Evolutionary conservation across 768 basidiomycete species (phyloP).

Genomic region (Gloeopeniophorella convolvens): DNA sequence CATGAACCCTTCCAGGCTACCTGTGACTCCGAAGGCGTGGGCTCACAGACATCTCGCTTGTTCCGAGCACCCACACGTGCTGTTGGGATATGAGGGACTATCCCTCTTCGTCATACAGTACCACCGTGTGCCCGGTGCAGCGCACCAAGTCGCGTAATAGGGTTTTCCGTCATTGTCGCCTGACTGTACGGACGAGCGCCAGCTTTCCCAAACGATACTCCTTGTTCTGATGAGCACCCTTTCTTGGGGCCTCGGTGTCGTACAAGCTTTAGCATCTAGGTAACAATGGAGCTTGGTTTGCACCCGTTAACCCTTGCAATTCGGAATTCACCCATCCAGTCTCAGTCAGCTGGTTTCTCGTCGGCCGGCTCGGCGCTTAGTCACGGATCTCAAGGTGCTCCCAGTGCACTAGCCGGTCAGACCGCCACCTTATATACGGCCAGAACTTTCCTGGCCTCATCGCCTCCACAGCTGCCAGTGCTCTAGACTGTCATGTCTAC

Average conservation of each 20-base stretch:
- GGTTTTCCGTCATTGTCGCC: too few species aligned
- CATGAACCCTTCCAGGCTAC: slow-evolving; percentile 3
- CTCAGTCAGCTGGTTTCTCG: slow-evolving; percentile 2
- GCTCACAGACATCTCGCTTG: not conserved
- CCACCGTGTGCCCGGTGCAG: not conserved
- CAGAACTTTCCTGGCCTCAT: too few species aligned
- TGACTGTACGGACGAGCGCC: too few species aligned
- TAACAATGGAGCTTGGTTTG: too few species aligned
- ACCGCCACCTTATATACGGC: too few species aligned
- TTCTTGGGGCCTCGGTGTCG: too few species aligned
- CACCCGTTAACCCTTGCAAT: too few species aligned
- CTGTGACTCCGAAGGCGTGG: not conserved
- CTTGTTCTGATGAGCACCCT: too few species aligned
- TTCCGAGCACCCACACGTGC: slow-evolving; percentile 6
- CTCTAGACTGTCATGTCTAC: slow-evolving; percentile 10
- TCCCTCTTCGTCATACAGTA: slow-evolving; percentile 11
- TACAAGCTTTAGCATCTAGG: not conserved
- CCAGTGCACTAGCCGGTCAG: too few species aligned
- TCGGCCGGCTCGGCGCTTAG: not conserved
- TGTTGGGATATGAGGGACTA: not conserved
- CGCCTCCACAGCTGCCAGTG: not conserved
- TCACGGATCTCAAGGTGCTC: not conserved
- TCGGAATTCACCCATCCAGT: too few species aligned
- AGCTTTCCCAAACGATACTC: too few species aligned
- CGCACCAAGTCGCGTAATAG: not conserved